Percentiles rank a stretch among this genome's conserved stretches.
Evolutionary conservation across 2,329 filamentous ascomycete genomes (phyloP).

Genomic region (Xylariaceae sp.): DNA sequence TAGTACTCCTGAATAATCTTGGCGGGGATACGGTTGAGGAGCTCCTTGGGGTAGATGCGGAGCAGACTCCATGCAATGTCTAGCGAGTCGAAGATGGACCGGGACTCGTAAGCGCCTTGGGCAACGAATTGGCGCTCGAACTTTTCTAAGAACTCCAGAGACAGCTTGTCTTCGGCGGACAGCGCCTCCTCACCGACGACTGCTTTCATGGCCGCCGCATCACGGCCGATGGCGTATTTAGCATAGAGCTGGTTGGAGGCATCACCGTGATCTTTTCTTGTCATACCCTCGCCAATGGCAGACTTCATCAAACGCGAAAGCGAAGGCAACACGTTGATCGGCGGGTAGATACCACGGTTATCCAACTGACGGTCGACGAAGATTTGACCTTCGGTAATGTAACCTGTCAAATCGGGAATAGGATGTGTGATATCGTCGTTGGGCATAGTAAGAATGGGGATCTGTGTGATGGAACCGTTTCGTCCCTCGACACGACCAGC

Average conservation of each 20-base stretch:
- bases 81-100: constrained; percentile 87
- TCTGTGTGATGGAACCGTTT: constrained; percentile 98
- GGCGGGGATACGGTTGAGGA: constrained; percentile 90
- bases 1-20: constrained; percentile 83
- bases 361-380: constrained; percentile 89
- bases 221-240: constrained; percentile 98
- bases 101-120: constrained; percentile 88
- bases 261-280: constrained; percentile 93
- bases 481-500: constrained; percentile 95
- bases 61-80: constrained; percentile 96
- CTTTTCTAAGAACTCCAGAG: constrained; percentile 96
- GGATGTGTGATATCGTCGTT: constrained; percentile 99
- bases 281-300: constrained; percentile 95
- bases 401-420: constrained; percentile 96
- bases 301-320: constrained; percentile 99
- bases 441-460: constrained; percentile 98
- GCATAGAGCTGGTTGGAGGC: constrained; percentile 99
- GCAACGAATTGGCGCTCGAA: constrained; percentile 94
- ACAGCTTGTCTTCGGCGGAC: constrained; percentile 94
- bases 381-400: constrained; percentile 98
- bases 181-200: constrained; percentile 97
- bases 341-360: constrained; percentile 98
- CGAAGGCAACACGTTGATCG: constrained; percentile 96
- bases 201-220: constrained; percentile 98
- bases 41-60: constrained; percentile 95